A percentile compares a stretch with the other conserved stretches of the same genome.
These are phyloP conservation scores for Ophiostoma quercus DNA, from an alignment of 2,329 filamentous ascomycete species.

Conservation along the genomic window DNA sequence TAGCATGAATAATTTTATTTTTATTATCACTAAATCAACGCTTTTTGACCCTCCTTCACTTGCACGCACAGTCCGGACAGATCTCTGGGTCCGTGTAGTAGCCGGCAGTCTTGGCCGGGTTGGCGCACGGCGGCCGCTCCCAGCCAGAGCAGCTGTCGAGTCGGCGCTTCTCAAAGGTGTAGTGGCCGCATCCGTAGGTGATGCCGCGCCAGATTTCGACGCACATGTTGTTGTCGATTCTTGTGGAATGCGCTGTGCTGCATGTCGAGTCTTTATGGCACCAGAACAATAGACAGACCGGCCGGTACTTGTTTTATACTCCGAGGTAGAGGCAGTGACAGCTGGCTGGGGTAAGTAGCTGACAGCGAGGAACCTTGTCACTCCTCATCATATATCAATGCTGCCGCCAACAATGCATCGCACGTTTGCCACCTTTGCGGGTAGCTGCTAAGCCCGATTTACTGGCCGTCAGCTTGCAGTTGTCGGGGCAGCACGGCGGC, in stretches of 20 bases:
- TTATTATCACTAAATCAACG: neutral
- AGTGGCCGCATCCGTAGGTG: neutral
- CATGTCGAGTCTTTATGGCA: neutral
- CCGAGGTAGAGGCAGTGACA: neutral
- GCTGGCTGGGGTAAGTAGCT: neutral
- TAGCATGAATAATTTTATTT: slow-evolving; percentile 5
- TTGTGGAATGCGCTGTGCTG: neutral
- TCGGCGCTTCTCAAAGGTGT: neutral
- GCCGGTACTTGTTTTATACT: neutral
- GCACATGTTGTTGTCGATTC: neutral
- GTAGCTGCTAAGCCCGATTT: too few species aligned
- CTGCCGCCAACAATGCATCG: too few species aligned
- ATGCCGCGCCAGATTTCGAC: neutral
- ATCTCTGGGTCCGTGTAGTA: neutral
- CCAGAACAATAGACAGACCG: too few species aligned
- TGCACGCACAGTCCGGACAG: neutral
- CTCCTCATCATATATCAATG: neutral
- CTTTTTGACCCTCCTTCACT: neutral
- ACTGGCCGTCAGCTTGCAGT: too few species aligned
- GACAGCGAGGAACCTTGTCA: neutral
- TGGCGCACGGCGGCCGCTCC: neutral
- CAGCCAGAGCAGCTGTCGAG: neutral
- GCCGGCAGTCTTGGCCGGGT: neutral
- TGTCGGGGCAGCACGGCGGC: too few species aligned
- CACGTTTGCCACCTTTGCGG: too few species aligned